Conservation (phyloP, 768 basidiomycete species). For the Clavulina sp. region DNA sequence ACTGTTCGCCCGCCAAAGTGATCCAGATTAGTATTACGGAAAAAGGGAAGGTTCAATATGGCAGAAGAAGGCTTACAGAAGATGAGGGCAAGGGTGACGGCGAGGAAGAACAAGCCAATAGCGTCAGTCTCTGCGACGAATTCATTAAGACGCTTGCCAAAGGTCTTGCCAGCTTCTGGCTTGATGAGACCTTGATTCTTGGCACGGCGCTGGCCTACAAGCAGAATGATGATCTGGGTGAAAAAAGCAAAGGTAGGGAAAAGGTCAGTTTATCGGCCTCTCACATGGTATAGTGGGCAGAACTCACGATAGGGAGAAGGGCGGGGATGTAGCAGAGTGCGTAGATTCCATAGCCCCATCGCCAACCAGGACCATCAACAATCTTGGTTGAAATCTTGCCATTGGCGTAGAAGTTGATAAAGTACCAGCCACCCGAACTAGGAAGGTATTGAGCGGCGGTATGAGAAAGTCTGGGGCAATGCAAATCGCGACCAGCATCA, state of each 20-base stretch:
- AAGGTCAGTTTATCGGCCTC: too few species aligned
- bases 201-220: slow-evolving; percentile 2
- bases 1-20: background rate
- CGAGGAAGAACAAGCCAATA: slow-evolving; percentile 4
- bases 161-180: background rate
- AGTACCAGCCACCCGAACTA: slow-evolving; percentile 1
- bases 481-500: too few species aligned
- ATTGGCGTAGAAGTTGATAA: slow-evolving; percentile 8
- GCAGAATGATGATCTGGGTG: slow-evolving; percentile 1
- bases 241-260: background rate
- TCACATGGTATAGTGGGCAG: too few species aligned
- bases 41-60: background rate
- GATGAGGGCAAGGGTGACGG: slow-evolving; percentile 1
- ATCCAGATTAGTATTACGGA: background rate
- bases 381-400: slow-evolving; percentile 1
- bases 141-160: background rate
- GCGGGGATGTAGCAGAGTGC: slow-evolving; percentile 7
- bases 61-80: background rate
- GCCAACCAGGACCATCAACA: slow-evolving; percentile 3
- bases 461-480: background rate
- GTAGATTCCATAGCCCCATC: slow-evolving; percentile 8
- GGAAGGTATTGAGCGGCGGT: background rate
- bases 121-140: slow-evolving; percentile 3
- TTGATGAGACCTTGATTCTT: slow-evolving; percentile 2
- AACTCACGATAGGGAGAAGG: slow-evolving; percentile 2